phyloP scores from a whole-genome alignment of 31 red algal genomes.

The Odonthalia washingtoniensis region DNA sequence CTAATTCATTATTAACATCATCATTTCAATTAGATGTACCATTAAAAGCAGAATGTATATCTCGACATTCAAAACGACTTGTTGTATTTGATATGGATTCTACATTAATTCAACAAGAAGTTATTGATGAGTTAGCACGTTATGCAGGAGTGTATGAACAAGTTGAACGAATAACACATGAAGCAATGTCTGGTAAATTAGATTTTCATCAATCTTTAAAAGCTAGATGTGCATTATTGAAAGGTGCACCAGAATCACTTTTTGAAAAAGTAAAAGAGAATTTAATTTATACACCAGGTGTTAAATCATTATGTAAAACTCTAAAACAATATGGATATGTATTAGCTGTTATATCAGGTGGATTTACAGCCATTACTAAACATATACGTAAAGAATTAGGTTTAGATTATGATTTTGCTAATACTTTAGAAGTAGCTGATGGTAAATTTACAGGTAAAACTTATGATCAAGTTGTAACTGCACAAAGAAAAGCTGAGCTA shows the following conservation, averaged over 20 bases:
- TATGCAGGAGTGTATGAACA: conserved; percentile 85
- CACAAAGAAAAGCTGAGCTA: conserved; percentile 82
- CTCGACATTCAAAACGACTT: conserved; percentile 43
- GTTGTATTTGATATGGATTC: conserved; percentile 98
- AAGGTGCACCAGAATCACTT: conserved; percentile 60
- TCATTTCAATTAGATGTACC: conserved; percentile 3
- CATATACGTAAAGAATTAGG: conserved; percentile 73
- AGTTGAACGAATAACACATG: conserved; percentile 86
- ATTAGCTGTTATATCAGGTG: conserved; percentile 89
- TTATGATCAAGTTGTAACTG: conserved; percentile 85
- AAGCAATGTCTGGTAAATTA: conserved; percentile 89
- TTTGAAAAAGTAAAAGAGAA: conserved; percentile 84
- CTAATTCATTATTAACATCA: neutral
- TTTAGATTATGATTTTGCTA: conserved; percentile 86
- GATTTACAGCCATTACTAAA: conserved; percentile 77
- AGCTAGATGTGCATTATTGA: conserved; percentile 79
- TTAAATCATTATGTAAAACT: conserved; percentile 64
- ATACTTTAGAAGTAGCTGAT: conserved; percentile 80
- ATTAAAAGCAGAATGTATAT: neutral
- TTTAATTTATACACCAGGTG: conserved; percentile 79
- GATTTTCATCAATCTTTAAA: conserved; percentile 90
- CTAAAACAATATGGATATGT: conserved; percentile 82
- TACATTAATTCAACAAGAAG: conserved; percentile 97
- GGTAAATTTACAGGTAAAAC: conserved; percentile 88
- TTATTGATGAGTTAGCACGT: conserved; percentile 95